phyloP scores from a whole-genome alignment of 805 yeast genomes.

The Debaryomyces tyrocola region DNA sequence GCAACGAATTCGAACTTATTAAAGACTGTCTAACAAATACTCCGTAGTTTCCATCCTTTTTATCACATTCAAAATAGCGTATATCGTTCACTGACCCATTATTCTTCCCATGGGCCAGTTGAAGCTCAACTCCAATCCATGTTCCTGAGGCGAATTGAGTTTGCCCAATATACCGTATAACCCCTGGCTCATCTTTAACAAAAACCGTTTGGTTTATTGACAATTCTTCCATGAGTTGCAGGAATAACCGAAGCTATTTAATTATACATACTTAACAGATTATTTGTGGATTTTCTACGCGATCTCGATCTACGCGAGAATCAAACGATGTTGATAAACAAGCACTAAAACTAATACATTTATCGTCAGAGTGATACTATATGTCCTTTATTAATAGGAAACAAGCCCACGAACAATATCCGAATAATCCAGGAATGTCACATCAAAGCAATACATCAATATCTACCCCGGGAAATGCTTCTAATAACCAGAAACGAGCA shows the following conservation, averaged over 20 bases:
- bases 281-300: not conserved
- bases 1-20: conserved; percentile 6
- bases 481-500: conserved; percentile 15
- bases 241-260: too few relatives aligned
- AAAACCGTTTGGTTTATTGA: conserved; percentile 30
- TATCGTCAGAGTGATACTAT: not conserved
- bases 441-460: conserved; percentile 9
- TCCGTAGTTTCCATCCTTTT: conserved; percentile 36
- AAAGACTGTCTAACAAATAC: conserved; percentile 48
- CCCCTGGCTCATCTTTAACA: conserved; percentile 43
- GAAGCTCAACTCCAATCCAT: conserved; percentile 54
- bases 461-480: conserved; percentile 8
- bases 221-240: not conserved
- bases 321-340: too few relatives aligned
- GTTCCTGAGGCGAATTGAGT: conserved; percentile 60
- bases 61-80: conserved; percentile 40
- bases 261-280: not conserved
- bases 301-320: not conserved
- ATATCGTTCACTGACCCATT: conserved; percentile 48
- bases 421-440: conserved; percentile 4
- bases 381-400: not conserved
- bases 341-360: not conserved
- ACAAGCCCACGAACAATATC: not conserved
- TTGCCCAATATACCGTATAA: conserved; percentile 49
- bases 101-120: conserved; percentile 43